Evolutionary conservation across 805 yeast genomes (phyloP), one percentile per base, ranked within the genome.

Genomic region (Starmera dryadoides): DNA sequence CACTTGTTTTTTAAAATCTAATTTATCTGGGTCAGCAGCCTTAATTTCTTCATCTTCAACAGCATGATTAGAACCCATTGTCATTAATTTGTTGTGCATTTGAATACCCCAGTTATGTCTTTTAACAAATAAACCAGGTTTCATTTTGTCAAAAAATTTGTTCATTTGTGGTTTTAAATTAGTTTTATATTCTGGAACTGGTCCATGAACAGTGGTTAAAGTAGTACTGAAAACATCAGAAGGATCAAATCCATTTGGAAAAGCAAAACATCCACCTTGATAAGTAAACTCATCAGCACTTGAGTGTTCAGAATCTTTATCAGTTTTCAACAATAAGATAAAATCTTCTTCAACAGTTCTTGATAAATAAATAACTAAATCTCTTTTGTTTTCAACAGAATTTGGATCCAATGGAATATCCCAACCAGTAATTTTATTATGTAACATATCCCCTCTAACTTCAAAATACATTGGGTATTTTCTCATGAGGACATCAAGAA

Each of bases 171-270:
- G 48, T 53, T 74, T 70, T 33, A 84, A 62, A 45, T 76, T 70
- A 17, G 70, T 59, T 38, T 64, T 56, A 49, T 84, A 84, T 42
- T 73, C 74, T 0, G 93, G 94, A 2, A 84, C 89, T 0, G 89
- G 89, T 3, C 61, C 70, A 52, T 84, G 94, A 42, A 84, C 73
- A 35, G 55, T 62, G 0, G 84, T 73, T 30, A 84, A 58, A 2
- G 81, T 77, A 47, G 66, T 58, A 49, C 77, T 63, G 44, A 74
- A 66, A 45, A 74, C 70, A 9, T 53, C 59, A 4, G 67, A 58
- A 4, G 91, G 89, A 50, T 77, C 77, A 57, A 84, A 84, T 1
- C 91, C 91, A 1, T 81, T 76, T 1, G 91, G 86, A 48, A 80
- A 81, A 7, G 79, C 77, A 19, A 79, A 70, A 4, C 72, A 61